phyloP scores from a whole-genome alignment of 2,329 filamentous ascomycete genomes.

The Colletotrichum incanum region DNA sequence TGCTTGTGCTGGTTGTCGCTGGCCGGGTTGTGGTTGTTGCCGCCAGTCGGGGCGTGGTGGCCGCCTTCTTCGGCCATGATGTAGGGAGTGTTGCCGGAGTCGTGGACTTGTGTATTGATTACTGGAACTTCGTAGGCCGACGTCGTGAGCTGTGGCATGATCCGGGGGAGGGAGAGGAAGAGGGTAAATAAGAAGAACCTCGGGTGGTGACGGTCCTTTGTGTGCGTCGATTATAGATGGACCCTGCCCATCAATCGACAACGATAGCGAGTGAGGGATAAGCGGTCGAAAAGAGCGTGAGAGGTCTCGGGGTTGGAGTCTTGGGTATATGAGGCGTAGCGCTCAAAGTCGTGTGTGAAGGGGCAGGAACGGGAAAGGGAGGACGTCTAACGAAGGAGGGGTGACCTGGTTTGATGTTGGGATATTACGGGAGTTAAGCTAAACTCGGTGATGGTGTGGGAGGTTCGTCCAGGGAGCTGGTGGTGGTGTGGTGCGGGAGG shows the following conservation, averaged over 20 bases:
- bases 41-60: slow-evolving; percentile 16
- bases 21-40: slow-evolving; percentile 20
- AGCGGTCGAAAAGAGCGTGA: slow-evolving; percentile 6
- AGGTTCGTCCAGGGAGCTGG: slow-evolving; percentile 1
- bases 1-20: slow-evolving; percentile 26
- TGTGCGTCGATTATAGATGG: neutral
- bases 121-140: slow-evolving; percentile 29
- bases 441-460: slow-evolving; percentile 16
- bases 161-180: neutral
- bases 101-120: slow-evolving; percentile 23
- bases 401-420: slow-evolving; percentile 13
- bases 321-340: slow-evolving; percentile 30
- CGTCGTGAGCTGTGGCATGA: slow-evolving; percentile 22
- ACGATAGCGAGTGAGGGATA: slow-evolving; percentile 22
- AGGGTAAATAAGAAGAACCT: slow-evolving; percentile 10
- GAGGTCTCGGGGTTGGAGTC: slow-evolving; percentile 16
- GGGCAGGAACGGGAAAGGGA: slow-evolving; percentile 5
- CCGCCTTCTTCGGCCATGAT: slow-evolving; percentile 40
- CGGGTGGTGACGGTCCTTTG: slow-evolving; percentile 7
- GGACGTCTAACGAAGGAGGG: slow-evolving; percentile 3
- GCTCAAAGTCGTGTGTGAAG: slow-evolving; percentile 22
- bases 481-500: slow-evolving; percentile 12
- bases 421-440: slow-evolving; percentile 15
- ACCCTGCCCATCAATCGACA: slow-evolving; percentile 7
- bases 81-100: slow-evolving; percentile 24